Evolutionary conservation across 2,329 filamentous ascomycete genomes (phyloP), one percentile per base, ranked within the genome.

Genomic region (Fusarium guadeloupense): DNA sequence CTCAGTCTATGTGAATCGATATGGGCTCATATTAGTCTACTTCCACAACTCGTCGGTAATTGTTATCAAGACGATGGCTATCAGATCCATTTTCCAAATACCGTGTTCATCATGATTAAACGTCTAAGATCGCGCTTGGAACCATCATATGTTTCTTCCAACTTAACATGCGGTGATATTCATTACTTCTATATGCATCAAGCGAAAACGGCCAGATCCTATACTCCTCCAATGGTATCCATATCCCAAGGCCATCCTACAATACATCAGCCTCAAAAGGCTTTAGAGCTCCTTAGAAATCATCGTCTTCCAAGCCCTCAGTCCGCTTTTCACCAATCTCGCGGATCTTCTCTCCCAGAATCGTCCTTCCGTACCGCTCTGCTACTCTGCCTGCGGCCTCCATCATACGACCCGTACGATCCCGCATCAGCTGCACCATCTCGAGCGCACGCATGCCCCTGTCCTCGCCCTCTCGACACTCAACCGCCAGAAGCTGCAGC

Each of bases 381-480:
- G 95, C 95, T 43, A 99, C 86, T 82, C 96, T 97, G 52, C 88
- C 86, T 2, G 95, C 95, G 5, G 94, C 91, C 74, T 97, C 93
- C 54, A 97, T 77, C 91, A 97, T 97, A 74, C 90, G 89, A 16
- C 94, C 94, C 57, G 86, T 90, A 39, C 87, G 83, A 77, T 98
- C 93, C 38, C 85, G 85, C 88, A 99, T 91, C 70, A 99, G 80
- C 59, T 85, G 83, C 25, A 96, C 95, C 69, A 98, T 85, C 77
- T 99, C 96, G 30, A 99, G 80, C 1, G 94, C 94, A 66, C 94
- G 92, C 92, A 97, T 97, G 6, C 93, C 94, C 25, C 90, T 84
- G 62, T 98, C 93, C 75, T 99, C 95, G 38, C 93, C 92, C 66
- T 95, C 92, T 56, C 93, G 87, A 74, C 95, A 99, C 79, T 98